These are phyloP conservation scores for Neonectria hederae DNA, from an alignment of 2,329 filamentous ascomycete genomes.

Conservation along the genomic window DNA sequence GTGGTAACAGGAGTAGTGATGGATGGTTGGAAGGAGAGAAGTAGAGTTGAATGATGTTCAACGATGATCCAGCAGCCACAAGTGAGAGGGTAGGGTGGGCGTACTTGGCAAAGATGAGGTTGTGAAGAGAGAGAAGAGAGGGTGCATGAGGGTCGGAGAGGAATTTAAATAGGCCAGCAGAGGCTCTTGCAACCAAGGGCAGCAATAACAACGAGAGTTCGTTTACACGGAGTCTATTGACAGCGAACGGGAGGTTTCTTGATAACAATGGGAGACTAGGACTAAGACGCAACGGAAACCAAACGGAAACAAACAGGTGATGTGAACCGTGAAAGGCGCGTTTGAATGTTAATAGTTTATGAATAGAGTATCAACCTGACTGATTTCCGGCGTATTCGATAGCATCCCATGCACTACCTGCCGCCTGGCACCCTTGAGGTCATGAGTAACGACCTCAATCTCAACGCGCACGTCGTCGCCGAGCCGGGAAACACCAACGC, in stretches of 20 bases:
- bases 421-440: not conserved
- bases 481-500: not conserved
- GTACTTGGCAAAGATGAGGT: not conserved
- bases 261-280: not conserved
- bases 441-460: not conserved
- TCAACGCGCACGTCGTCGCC: not conserved
- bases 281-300: not conserved
- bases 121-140: not conserved
- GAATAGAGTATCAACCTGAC: not conserved
- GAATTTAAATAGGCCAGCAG: not conserved
- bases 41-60: not conserved
- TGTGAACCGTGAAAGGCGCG: not conserved
- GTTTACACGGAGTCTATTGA: not conserved
- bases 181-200: not conserved
- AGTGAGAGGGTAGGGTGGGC: not conserved
- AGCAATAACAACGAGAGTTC: not conserved
- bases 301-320: not conserved
- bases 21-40: not conserved
- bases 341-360: not conserved
- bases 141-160: not conserved
- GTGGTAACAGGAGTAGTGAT: not conserved
- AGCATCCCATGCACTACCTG: not conserved
- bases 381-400: not conserved
- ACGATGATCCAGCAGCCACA: not conserved
- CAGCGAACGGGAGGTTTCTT: not conserved